phyloP scores from a whole-genome alignment of 2,329 filamentous ascomycete genomes.

The Nemania sp. region DNA sequence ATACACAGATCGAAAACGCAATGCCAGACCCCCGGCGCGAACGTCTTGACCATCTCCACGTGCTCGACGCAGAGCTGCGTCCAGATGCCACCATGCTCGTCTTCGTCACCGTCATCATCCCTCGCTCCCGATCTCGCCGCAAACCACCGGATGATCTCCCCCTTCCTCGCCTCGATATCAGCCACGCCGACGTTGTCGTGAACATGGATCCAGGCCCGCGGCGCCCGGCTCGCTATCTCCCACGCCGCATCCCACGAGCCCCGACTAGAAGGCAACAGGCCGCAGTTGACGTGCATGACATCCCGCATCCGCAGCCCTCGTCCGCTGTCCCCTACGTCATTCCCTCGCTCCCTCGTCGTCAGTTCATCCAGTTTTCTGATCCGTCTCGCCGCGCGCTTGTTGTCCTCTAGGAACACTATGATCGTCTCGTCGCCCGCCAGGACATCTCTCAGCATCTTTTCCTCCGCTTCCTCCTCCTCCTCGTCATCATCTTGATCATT shows the following conservation, averaged over 20 bases:
- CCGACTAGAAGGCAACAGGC: slow-evolving; percentile 63
- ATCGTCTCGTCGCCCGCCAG: slow-evolving; percentile 57
- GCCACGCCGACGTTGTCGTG: slow-evolving; percentile 67
- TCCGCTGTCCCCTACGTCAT: slow-evolving; percentile 21
- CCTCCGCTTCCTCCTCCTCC: slow-evolving; percentile 34
- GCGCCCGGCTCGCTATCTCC: slow-evolving; percentile 45
- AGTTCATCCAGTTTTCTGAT: slow-evolving; percentile 45
- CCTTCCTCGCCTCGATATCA: slow-evolving; percentile 53
- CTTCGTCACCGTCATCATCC: slow-evolving; percentile 30
- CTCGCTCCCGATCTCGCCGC: slow-evolving; percentile 47
- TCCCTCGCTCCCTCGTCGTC: background rate
- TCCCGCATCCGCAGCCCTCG: slow-evolving; percentile 43
- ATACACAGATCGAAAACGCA: slow-evolving; percentile 68
- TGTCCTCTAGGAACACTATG: slow-evolving; percentile 72
- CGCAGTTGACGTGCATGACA: slow-evolving; percentile 66
- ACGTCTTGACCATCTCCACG: slow-evolving; percentile 70
- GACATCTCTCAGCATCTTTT: slow-evolving; percentile 41
- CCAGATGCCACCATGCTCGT: background rate
- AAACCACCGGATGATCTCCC: slow-evolving; percentile 56
- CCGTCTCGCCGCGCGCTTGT: slow-evolving; percentile 55
- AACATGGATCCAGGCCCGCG: slow-evolving; percentile 63
- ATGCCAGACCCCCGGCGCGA: slow-evolving; percentile 71
- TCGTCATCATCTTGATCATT: background rate
- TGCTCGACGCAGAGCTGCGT: slow-evolving; percentile 52
- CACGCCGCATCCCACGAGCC: slow-evolving; percentile 58